These are phyloP conservation scores for Phycomyces nitens DNA, from an alignment of 192 early-diverging fungal species.

Conservation along the genomic window DNA sequence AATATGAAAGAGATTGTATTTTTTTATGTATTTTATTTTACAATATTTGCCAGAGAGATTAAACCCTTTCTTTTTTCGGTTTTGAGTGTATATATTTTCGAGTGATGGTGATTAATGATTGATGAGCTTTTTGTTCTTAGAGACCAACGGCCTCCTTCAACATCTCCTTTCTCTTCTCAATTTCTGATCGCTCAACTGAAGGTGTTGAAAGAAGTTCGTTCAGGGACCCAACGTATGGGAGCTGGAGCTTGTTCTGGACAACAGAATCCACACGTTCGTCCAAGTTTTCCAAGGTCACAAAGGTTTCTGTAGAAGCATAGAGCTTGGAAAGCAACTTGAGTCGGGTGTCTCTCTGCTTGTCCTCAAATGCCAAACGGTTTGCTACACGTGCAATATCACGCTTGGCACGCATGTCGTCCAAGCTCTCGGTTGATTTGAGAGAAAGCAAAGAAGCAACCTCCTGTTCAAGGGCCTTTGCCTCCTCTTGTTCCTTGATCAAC, in stretches of 20 bases:
- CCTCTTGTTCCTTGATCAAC: constrained; percentile 5
- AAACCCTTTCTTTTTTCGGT: too few species aligned
- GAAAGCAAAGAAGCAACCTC: constrained; percentile 18
- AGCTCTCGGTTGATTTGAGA: neutral
- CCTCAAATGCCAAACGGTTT: constrained; percentile 13
- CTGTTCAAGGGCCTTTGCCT: constrained; percentile 19
- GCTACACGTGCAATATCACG: neutral
- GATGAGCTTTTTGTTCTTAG: constrained; percentile 12
- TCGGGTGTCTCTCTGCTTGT: constrained; percentile 2
- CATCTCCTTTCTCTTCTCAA: constrained; percentile 18
- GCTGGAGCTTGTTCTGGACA: constrained; percentile 7
- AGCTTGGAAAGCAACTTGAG: constrained; percentile 16
- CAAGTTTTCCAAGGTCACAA: constrained; percentile 32
- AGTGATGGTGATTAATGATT: too few species aligned
- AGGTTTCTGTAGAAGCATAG: constrained; percentile 23
- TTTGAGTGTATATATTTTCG: too few species aligned
- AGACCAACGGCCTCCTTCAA: constrained; percentile 29
- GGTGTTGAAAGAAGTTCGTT: constrained; percentile 17
- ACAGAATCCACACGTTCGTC: constrained; percentile 24
- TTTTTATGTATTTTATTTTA: too few species aligned
- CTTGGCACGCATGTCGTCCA: neutral
- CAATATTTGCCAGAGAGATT: too few species aligned
- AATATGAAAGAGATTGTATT: too few species aligned
- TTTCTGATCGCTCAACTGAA: constrained; percentile 9
- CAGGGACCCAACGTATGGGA: constrained; percentile 16